Base-by-base conservation (phyloP, 2,329 filamentous ascomycete species). In the Penicillium aurantiogriseum region DNA sequence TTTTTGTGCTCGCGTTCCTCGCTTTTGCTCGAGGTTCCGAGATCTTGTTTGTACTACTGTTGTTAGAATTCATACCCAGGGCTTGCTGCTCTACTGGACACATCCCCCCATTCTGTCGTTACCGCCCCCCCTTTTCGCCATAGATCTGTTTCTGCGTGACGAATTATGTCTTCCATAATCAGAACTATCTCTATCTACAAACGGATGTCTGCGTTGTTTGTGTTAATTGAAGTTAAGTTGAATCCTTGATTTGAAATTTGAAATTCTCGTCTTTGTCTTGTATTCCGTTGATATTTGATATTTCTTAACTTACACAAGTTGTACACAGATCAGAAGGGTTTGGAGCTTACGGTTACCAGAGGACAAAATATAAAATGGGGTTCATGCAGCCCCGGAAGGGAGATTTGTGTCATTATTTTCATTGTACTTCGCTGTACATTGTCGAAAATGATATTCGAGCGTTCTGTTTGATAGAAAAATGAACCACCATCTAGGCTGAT, bases 51-150 rank as follows among this genome's bases (percentile, higher is more conserved):
- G 49, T 57, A 53, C 49, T 57, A 57, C 54, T 57, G 49, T 57
- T 57, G 54, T 55, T 58, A 58, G 56, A 58, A 48, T 58, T 55
- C 56, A 58, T 58, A 58, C 56, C 56, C 56, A 39, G 27, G 43
- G 54, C 53, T 45, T 52, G 38, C 29, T 38, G 39, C 33, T 47
- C 42, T 47, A 43, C 52, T 27, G 49, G 35, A 53, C 38, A 36
- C 31, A 40, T 25, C 4, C 38, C 33, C 38, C 25, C 45, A 25
- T 36, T 49, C 56, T 48, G 51, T 58, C 56, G 10, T 58, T 58
- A 58, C 56, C 44, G 38, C 15, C 15, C 11, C 15, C 15, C 11
- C 9, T 21, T 40, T 15, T 44, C 19, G 27, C 35, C 33, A 36
- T 56, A 56, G 54, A 56, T 53, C 21, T 49, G 42, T 42, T 52